Base-by-base conservation (phyloP, 345 rosid species). In the Euphorbia pulcherrima region DNA sequence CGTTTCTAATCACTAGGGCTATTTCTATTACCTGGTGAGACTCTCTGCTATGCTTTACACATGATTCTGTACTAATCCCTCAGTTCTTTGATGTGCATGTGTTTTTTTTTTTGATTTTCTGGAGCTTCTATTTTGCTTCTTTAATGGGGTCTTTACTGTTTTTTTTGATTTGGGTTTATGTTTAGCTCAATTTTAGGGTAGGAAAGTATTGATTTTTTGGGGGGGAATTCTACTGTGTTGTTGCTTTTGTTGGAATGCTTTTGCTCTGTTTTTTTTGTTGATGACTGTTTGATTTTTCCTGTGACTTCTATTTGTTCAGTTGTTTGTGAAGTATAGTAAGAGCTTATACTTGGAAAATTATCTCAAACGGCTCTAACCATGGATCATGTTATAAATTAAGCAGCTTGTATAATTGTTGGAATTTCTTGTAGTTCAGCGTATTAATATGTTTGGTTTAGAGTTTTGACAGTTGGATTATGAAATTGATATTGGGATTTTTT, bases 21-120 rank as follows among this genome's bases (percentile, higher is more conserved):
- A 3, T 62, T 6, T 65, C 10, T 21, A 40, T 62, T 58, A 57
- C 6, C 63, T 29, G 73, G 72, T 69, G 27, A 50, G 66, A 37
- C 46, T 58, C 64, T 18, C 9, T 57, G 21, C 53, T 48, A 37
- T 47, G 56, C 24, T 64, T 24, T 63, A 23, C 29, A 7, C 21
- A 58, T 12, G 33, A 59, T 30, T n/a, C 18, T 23, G 39, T 41
- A 2, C 47, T 8, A 55, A 10, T 26, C 0, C 0, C 11, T 5
- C 58, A 29, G 14, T 8, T 55, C 50, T 39, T 41, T 40, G n/a
- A 12, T 44, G 2, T 71, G 16, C 29, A 29, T 52, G 13, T 53
- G n/a, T 0, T 9, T 21, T 9, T 53, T 53, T 9, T 10, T 64
- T 71, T 55, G 4, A 27, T 71, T 71, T 64, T 23, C 55, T 39